Evolutionary conservation across 78 protist genomes (phyloP), one percentile per base, ranked within the genome.

Genomic region (Dictyostelium discoideum): DNA sequence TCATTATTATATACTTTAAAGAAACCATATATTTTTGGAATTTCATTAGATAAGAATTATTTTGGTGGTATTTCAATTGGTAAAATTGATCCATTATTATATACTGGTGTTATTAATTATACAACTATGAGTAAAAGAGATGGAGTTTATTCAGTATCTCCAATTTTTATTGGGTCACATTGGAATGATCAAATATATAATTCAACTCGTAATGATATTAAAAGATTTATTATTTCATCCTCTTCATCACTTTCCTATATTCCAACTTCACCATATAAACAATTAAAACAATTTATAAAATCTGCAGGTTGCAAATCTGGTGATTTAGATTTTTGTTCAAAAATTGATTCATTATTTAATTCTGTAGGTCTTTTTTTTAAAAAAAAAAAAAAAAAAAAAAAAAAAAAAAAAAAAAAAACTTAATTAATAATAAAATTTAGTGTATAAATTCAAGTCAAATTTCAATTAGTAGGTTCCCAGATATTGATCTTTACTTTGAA

Each of bases 51-150:
- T 90, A 90, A 69, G 29, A 82, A 80, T 82, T 90, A 82, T 72
- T 90, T 90, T 82, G 94, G 94, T 10, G 94, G 94, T 46, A 90
- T 90, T 13, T 81, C 94, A 26, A 40, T 90, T 14, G 94, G 94
- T 22, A 16, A 26, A 22, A 48, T 90, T 65, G 87, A 90, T 69
- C 94, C 94, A 40, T 50, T 90, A 48, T 67, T 90, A 14, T 90
- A 80, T 29, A 44, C 73, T 16, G 65, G 85, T 22, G 8, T 13
- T 10, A 82, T 82, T 24, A 90, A 90, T 63, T 90, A 90, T 46
- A 90, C 94, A 29, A 22, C 81, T n/a, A 90, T 90, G 94, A n/a
- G 44, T 20, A 69, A 40, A 82, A 40, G 46, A 6, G 84, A 72
- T 82, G 79, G 67, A 6, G 16, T 72, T 24, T 90, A 90, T 69